phyloP scores from a whole-genome alignment of 1,284 basidiomycete species.

The Chondrostereum purpureum region DNA sequence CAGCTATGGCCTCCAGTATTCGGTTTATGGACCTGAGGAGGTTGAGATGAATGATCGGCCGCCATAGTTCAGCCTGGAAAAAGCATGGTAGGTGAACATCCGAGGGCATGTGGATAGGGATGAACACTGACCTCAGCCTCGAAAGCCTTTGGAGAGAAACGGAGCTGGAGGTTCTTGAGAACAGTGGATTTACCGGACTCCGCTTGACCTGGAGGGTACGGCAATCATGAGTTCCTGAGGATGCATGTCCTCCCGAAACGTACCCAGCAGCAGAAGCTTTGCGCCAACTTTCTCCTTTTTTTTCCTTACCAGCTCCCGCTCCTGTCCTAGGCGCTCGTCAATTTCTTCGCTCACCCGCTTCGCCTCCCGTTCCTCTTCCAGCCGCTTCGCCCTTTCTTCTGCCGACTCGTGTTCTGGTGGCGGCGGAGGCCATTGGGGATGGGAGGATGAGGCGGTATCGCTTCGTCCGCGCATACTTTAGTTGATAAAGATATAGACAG shows the following conservation, averaged over 20 bases:
- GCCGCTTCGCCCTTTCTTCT: slow-evolving; percentile 28
- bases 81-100: slow-evolving; percentile 1
- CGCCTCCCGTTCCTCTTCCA: slow-evolving; percentile 44
- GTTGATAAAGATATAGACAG: background rate
- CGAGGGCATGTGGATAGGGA: slow-evolving; percentile 3
- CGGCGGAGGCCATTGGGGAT: slow-evolving; percentile 18
- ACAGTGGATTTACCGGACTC: slow-evolving; percentile 64
- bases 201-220: slow-evolving; percentile 42
- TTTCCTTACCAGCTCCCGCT: slow-evolving; percentile 35
- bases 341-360: slow-evolving; percentile 48
- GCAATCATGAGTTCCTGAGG: background rate
- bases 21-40: slow-evolving; percentile 55
- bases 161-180: slow-evolving; percentile 58
- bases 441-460: slow-evolving; percentile 14
- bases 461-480: background rate
- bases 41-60: slow-evolving; percentile 58
- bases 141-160: slow-evolving; percentile 55
- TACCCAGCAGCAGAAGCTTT: slow-evolving; percentile 52
- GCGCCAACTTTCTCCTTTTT: slow-evolving; percentile 22
- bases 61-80: slow-evolving; percentile 43
- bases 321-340: slow-evolving; percentile 40
- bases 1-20: slow-evolving; percentile 38
- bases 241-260: slow-evolving; percentile 18
- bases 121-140: slow-evolving; percentile 34
- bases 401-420: slow-evolving; percentile 28